Conservation (phyloP, 1,139 yeast species). For the Geotrichum histeridarum region DNA sequence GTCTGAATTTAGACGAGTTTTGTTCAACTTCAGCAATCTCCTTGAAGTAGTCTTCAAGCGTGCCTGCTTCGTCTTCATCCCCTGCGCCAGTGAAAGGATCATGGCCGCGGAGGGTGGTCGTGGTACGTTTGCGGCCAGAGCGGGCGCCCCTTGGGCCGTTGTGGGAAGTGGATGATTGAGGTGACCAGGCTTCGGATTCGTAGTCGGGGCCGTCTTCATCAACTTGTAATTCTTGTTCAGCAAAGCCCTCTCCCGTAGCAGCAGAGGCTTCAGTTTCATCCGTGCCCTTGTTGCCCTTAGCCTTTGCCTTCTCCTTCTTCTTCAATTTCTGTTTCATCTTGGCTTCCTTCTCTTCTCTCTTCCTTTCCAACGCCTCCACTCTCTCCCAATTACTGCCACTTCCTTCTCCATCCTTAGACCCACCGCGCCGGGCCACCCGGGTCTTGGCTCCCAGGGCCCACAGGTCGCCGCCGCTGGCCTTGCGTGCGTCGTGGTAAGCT, state of each 20-base stretch:
- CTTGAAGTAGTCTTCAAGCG: constrained; percentile 24
- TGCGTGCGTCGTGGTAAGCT: constrained; percentile 85
- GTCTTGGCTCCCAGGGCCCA: constrained; percentile 83
- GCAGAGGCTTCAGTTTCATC: too few species aligned
- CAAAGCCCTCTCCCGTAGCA: too few species aligned
- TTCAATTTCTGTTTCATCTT: constrained; percentile 16
- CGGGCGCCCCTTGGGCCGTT: constrained; percentile 5
- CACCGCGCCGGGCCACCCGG: constrained; percentile 29
- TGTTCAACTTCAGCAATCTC: constrained; percentile 22
- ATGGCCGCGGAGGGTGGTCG: constrained; percentile 12
- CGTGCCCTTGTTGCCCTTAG: constrained; percentile 4
- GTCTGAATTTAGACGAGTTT: constrained; percentile 3
- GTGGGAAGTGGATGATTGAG: neutral
- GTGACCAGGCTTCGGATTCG: constrained; percentile 11
- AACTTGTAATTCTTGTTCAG: neutral
- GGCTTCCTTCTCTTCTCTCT: constrained; percentile 14
- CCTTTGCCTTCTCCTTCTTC: constrained; percentile 10
- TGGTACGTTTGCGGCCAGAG: constrained; percentile 6
- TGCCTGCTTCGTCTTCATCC: constrained; percentile 9
- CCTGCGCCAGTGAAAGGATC: constrained; percentile 11
- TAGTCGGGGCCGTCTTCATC: constrained; percentile 12
- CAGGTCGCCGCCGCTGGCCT: constrained; percentile 75
- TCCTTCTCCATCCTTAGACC: constrained; percentile 8
- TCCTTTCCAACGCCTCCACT: constrained; percentile 17
- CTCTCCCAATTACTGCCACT: constrained; percentile 20